Evolutionary conservation across 139 green algal species (phyloP).

Genomic region (Dunaliella primolecta): DNA sequence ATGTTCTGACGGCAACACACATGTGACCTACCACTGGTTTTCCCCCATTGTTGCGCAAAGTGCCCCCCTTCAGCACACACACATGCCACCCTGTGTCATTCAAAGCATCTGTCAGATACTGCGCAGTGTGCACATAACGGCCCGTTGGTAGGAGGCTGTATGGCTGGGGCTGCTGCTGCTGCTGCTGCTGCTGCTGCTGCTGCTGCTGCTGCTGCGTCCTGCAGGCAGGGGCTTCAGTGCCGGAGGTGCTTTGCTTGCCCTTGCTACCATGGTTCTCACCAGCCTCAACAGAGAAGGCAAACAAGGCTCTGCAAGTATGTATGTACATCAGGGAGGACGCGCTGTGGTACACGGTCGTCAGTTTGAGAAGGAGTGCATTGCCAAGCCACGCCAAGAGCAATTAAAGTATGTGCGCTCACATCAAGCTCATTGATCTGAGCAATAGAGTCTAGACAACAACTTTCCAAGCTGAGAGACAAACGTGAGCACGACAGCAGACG

Average conservation of each 20-base stretch:
- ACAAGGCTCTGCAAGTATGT: slow-evolving; percentile 18
- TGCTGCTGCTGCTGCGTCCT: background rate
- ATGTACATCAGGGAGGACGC: background rate
- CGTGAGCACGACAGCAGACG: no score
- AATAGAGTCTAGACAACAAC: no score
- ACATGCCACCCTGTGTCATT: slow-evolving; percentile 3
- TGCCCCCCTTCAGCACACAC: background rate
- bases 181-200: background rate
- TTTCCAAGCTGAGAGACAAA: no score
- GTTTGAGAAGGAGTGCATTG: no score
- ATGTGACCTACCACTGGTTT: slow-evolving; percentile 24
- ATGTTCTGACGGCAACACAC: background rate
- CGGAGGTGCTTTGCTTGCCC: background rate
- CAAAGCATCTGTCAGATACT: background rate
- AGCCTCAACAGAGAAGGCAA: slow-evolving; percentile 42
- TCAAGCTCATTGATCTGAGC: no score
- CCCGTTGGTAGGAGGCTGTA: slow-evolving; percentile 7
- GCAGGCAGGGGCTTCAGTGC: no score
- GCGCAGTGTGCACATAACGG: slow-evolving; percentile 11
- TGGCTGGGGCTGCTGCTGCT: background rate
- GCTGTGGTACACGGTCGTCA: background rate
- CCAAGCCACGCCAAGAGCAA: no score
- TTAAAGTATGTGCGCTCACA: no score
- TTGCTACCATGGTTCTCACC: background rate
- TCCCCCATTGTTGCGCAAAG: slow-evolving; percentile 12